These are phyloP conservation scores for Cyberlindnera subsufficiens DNA, from an alignment of 805 yeast species.

Conservation along the genomic window DNA sequence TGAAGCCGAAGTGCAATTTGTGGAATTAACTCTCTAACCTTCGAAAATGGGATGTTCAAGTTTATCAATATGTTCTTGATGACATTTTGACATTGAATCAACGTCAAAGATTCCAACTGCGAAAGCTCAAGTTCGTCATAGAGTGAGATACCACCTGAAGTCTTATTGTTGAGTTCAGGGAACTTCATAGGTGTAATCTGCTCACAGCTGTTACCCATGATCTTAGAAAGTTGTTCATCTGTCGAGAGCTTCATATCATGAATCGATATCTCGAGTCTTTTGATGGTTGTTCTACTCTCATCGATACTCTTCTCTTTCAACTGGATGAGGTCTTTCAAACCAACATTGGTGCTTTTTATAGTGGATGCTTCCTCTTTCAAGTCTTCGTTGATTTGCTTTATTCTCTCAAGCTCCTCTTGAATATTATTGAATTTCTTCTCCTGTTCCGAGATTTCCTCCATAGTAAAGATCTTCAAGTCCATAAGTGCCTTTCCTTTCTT, in stretches of 20 bases:
- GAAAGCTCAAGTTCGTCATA: conserved; percentile 21
- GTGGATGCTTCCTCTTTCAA: conserved; percentile 7
- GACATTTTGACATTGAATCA: conserved; percentile 28
- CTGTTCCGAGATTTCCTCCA: background rate
- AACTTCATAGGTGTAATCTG: conserved; percentile 21
- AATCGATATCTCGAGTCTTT: conserved; percentile 5
- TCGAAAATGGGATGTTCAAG: conserved; percentile 27
- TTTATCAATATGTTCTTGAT: conserved; percentile 28
- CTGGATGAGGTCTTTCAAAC: conserved; percentile 12
- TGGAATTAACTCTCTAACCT: conserved; percentile 23
- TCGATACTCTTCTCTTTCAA: conserved; percentile 5
- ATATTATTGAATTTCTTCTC: background rate
- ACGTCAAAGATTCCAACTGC: conserved; percentile 24
- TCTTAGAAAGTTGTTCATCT: conserved; percentile 1
- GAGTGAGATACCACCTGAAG: conserved; percentile 7
- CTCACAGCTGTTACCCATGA: conserved; percentile 21
- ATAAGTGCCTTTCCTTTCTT: background rate
- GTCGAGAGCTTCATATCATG: conserved; percentile 3
- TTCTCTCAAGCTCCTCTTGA: conserved; percentile 2
- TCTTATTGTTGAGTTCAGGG: conserved; percentile 21
- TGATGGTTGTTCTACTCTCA: conserved; percentile 1
- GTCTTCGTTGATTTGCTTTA: conserved; percentile 4
- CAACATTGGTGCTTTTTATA: conserved; percentile 7
- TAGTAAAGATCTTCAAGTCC: background rate
- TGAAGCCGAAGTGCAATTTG: conserved; percentile 22